Evolutionary conservation across 495 filamentous ascomycete species (phyloP), one percentile per base, ranked within the genome.

Genomic region (Podospora didyma): DNA sequence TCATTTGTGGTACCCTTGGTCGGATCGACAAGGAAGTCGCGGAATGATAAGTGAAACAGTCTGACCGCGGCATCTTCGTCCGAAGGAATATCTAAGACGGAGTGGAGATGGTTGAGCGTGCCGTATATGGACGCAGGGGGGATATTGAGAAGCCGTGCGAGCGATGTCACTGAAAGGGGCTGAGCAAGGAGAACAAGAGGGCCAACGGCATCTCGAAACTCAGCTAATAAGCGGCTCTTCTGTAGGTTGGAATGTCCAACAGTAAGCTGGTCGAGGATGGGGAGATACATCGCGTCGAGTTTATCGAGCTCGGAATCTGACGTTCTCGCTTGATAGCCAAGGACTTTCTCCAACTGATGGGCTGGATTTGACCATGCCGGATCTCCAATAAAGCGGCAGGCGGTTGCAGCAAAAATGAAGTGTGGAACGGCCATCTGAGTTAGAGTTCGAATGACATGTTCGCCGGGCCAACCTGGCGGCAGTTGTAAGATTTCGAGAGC

Each of bases 1-100:
- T 45, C 28, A 45, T 41, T 42, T 56, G 71, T 63, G 5, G 42
- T 31, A 49, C 70, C 66, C 50, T 62, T 63, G 14, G 64, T 50
- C 41, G 58, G 41, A 58, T 76, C 67, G 42, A 81, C 49, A 14
- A 83, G 72, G 61, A 75, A 82, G 58, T 82, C 79, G 44, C 76
- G 76, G 57, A 83, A 79, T 5, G 77, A 81, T 22, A 67, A 69
- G 57, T 83, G 77, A 46, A 73, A 73, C 21, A 64, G 44, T 20
- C 60, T 51, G 35, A 72, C 58, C 1, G 63, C 61, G 28, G 45
- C 22, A 42, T 54, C 24, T 9, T 31, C 24, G 3, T 44, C 31
- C 21, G 60, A 51, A 7, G 54, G 46, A 57, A 72, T 57, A 46
- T 50, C 49, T 2, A 72, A 49, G 10, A 71, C 62, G 22, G 69